Percentiles rank a stretch among this genome's conserved stretches.
Evolutionary conservation across 768 basidiomycete genomes (phyloP).

Genomic region (Lanmaoa rubissima): DNA sequence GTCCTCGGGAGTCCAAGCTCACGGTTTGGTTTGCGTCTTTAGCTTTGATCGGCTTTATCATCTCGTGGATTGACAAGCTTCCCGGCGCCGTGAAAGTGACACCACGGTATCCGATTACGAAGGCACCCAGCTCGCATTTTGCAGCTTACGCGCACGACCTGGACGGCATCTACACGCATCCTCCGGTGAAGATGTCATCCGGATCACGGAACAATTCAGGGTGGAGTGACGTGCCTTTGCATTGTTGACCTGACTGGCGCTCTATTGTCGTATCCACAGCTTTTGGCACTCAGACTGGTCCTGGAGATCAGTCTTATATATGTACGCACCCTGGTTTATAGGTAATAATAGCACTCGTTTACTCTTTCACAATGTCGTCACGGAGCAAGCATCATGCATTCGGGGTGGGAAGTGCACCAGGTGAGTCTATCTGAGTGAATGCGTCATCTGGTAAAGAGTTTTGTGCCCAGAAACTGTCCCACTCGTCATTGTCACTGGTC

Average conservation of each 20-base stretch:
- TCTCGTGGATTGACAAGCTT: constrained; percentile 30
- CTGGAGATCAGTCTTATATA: neutral
- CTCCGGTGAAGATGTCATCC: constrained; percentile 7
- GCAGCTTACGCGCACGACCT: constrained; percentile 22
- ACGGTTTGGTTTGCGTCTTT: neutral
- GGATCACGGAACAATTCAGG: constrained; percentile 11
- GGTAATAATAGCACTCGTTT: constrained; percentile 8
- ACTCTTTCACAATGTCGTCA: neutral
- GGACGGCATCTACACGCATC: constrained; percentile 18
- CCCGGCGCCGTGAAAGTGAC: constrained; percentile 26
- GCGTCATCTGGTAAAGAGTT: constrained; percentile 42
- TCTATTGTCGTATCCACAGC: neutral
- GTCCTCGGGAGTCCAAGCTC: neutral
- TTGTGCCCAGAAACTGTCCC: constrained; percentile 47
- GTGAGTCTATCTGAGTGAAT: constrained; percentile 22
- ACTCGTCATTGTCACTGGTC: constrained; percentile 38
- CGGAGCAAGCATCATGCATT: constrained; percentile 13
- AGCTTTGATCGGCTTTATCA: constrained; percentile 23
- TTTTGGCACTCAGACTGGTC: constrained; percentile 13
- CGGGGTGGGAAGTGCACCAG: neutral
- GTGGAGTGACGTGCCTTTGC: constrained; percentile 26
- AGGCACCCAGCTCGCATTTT: constrained; percentile 31
- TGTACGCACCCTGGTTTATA: neutral
- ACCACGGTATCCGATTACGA: constrained; percentile 27
- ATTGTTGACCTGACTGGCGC: constrained; percentile 2